Evolutionary conservation across 2,329 filamentous ascomycete species (phyloP).

Genomic region (Pleoardoris graminearum): DNA sequence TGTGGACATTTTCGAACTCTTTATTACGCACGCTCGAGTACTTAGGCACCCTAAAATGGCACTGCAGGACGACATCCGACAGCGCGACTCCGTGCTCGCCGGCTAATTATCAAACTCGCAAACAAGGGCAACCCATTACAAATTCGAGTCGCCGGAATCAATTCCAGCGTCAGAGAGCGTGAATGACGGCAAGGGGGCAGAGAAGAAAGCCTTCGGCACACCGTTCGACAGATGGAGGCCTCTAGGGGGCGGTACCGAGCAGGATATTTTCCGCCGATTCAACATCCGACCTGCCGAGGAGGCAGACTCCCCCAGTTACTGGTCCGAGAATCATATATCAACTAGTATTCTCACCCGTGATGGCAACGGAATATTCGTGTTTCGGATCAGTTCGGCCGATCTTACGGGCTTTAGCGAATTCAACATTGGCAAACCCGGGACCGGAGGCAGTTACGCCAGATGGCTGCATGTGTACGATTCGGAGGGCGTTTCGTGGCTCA

Average conservation of each 20-base stretch:
- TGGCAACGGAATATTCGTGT: conserved; percentile 11
- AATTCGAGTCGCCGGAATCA: neutral
- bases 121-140: neutral
- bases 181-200: neutral
- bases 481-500: conserved; percentile 9
- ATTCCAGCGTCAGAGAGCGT: neutral
- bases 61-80: neutral
- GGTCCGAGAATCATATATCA: conserved; percentile 1
- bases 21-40: too few species aligned
- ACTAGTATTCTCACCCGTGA: conserved; percentile 12
- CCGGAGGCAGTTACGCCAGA: neutral
- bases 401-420: conserved; percentile 4
- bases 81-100: neutral
- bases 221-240: conserved; percentile 15
- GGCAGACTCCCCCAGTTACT: conserved; percentile 12
- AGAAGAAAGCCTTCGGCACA: conserved; percentile 6
- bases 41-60: neutral
- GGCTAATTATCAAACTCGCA: neutral
- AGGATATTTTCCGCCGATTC: conserved; percentile 15
- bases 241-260: conserved; percentile 11
- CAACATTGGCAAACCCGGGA: conserved; percentile 6
- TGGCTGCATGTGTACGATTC: conserved; percentile 19
- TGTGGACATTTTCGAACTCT: too few species aligned
- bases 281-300: conserved; percentile 14
- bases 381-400: conserved; percentile 15